Evolutionary conservation across 1,284 basidiomycete species (phyloP), one percentile per base, ranked within the genome.

Genomic region (Naganishia liquefaciens): DNA sequence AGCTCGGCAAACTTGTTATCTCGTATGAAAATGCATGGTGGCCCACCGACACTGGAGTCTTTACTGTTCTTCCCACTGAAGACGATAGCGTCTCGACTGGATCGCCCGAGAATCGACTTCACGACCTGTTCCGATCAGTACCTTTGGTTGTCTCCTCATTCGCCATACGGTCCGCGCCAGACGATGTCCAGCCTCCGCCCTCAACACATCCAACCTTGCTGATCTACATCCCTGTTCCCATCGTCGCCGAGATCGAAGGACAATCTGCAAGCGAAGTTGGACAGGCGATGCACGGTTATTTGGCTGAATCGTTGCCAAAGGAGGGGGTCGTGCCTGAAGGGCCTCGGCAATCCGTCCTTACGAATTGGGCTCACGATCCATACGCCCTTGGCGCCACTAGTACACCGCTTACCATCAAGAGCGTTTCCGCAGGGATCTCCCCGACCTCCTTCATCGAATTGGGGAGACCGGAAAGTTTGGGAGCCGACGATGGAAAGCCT

Each of bases 301-400:
- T 82, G 50, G 53, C 74, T n/a, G 25, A 58, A 6, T 72, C 75
- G 21, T 71, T 81, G 55, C 64, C 63, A 3, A 21, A 63, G 13
- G 57, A 54, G 1, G 33, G 47, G 0, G 54, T 67, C 2, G 62
- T 70, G 9, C 51, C 63, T 11, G 43, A 50, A 1, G 54, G 63
- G 13, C 76, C 78, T 0, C 64, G 33, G 11, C 65, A 68, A 25
- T 66, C 63, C 2, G 69, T 67, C n/a, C 65, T 81, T 46, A 81
- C 80, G 2, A 54, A 74, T 11, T 84, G 83, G 83, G 69, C 76
- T 3, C 72, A 71, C n/a, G 82, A 83, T 67, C 73, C 77, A 17
- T 80, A 77, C 69, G 76, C 81, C 0, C 70, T 70, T 28, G 83
- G 83, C 5, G 82, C 82, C 0, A 83, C 82, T 0, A 80, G 81